Base-by-base conservation (phyloP, 495 filamentous ascomycete genomes). In the Hypoxylon crocopeplum region DNA sequence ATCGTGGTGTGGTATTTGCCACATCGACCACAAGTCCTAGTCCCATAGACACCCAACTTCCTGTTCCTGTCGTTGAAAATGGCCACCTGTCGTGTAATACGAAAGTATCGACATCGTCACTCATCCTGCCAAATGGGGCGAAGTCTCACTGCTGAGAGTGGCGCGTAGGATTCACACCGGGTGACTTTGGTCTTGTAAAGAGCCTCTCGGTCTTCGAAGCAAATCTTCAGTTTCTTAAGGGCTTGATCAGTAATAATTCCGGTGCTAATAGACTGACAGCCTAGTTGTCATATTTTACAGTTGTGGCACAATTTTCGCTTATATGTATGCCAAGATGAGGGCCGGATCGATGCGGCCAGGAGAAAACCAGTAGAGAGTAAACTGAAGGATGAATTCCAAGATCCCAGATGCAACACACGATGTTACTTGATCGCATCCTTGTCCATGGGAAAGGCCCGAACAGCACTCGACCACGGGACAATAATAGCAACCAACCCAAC, bases 361-460 rank as follows among this genome's bases (percentile, higher is more conserved):
- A 48, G 19, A 27, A 27, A n/a, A 4, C 4, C 24, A 8, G 24
- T 16, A 20, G 20, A 44, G 12, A 29, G 21, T 25, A 27, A 32
- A 7, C 15, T 19, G 36, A 42, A 57, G 27, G 45, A 44, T 42
- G 36, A 19, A 10, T 12, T 36, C 38, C 17, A 30, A 58, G 38
- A 30, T 36, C 37, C 37, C 1, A 37, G 29, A 21, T 39, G 33
- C 46, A 22, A 22, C 46, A 8, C 21, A 12, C 38, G 22, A 38
- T 50, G 30, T 32, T 45, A 40, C 39, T 50, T 25, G 8, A 34
- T n/a, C 25, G 4, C 30, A 45, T 44, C 55, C 32, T 46, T 5
- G 21, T 11, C 2, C 16, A 6, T 29, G 36, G 42, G 45, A 57
- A 57, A 57, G 46, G 45, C 37, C 54, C 54, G 37, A 49, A 42